Evolutionary conservation across 495 filamentous ascomycete genomes (phyloP).

Genomic region (Talaromyces liani): DNA sequence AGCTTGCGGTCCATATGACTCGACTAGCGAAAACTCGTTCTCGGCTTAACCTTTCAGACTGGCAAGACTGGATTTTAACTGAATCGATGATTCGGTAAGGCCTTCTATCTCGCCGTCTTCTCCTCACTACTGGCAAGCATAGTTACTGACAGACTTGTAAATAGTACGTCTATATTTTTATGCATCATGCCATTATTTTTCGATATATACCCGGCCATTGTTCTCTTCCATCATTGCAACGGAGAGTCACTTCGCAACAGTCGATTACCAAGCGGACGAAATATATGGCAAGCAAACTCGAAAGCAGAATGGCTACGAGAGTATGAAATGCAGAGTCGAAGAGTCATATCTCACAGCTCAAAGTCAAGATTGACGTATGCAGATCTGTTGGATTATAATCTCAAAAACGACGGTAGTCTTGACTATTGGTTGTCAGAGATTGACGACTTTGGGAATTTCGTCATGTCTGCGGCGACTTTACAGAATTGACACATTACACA

Average conservation of each 20-base stretch:
- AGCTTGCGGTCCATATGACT: background rate
- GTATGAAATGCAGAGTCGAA: constrained; percentile 39
- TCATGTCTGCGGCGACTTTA: background rate
- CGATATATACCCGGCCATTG: background rate
- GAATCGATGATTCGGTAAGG: background rate
- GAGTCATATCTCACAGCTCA: background rate
- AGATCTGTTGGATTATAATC: background rate
- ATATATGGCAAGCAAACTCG: background rate
- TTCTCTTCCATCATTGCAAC: background rate
- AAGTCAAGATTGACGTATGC: background rate
- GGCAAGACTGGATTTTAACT: background rate
- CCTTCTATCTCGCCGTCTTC: background rate
- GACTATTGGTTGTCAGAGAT: background rate
- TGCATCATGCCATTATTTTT: background rate
- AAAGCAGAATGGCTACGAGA: constrained; percentile 49
- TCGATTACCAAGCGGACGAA: background rate
- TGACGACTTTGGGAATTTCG: constrained; percentile 2
- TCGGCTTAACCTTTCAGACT: background rate
- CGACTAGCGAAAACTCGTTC: background rate
- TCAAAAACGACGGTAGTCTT: constrained; percentile 2
- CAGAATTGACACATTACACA: background rate
- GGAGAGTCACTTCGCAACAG: background rate
- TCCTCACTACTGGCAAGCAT: background rate
- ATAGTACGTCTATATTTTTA: background rate
- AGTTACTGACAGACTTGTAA: background rate